Conservation (phyloP, 2,329 filamentous ascomycete genomes). For the Paraphaeosphaeria sporulosa region DNA sequence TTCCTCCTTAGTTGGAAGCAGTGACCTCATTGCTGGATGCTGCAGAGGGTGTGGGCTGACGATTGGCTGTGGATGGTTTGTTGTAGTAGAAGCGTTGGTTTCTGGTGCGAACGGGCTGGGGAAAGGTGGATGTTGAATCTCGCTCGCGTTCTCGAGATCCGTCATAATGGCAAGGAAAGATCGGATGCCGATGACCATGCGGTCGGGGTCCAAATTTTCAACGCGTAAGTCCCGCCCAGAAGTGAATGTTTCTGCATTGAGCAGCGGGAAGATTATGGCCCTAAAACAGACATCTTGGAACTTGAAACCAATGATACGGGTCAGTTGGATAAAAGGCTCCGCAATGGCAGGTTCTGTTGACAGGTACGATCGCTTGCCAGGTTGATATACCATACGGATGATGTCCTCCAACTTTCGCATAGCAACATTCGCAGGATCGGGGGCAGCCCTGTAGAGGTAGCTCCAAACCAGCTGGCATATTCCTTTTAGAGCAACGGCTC, state of each 20-base stretch:
- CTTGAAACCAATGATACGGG: conserved; percentile 92
- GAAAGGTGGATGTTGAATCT: conserved; percentile 72
- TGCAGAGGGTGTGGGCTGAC: conserved; percentile 44
- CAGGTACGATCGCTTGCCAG: conserved; percentile 79
- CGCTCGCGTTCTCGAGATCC: conserved; percentile 84
- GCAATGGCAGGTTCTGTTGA: conserved; percentile 84
- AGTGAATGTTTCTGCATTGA: conserved; percentile 89
- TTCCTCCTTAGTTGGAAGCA: conserved; percentile 62
- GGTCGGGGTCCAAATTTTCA: conserved; percentile 93
- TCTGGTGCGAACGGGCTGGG: conserved; percentile 69
- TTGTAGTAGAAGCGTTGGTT: conserved; percentile 50
- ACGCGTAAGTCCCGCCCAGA: conserved; percentile 80
- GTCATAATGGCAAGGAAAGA: conserved; percentile 93
- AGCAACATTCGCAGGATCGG: conserved; percentile 72
- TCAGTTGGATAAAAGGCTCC: conserved; percentile 90
- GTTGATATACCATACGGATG: conserved; percentile 81
- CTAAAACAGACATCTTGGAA: conserved; percentile 93
- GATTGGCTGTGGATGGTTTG: conserved; percentile 42
- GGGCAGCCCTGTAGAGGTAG: conserved; percentile 80
- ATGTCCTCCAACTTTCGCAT: conserved; percentile 89
- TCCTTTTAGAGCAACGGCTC: conserved; percentile 83
- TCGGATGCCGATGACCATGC: conserved; percentile 95
- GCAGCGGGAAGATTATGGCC: conserved; percentile 90
- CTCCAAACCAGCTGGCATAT: conserved; percentile 93
- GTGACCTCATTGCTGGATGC: conserved; percentile 43